These are phyloP conservation scores for Plasmodium billcollinsi DNA, from an alignment of 169 alveolate species.

Conservation along the genomic window DNA sequence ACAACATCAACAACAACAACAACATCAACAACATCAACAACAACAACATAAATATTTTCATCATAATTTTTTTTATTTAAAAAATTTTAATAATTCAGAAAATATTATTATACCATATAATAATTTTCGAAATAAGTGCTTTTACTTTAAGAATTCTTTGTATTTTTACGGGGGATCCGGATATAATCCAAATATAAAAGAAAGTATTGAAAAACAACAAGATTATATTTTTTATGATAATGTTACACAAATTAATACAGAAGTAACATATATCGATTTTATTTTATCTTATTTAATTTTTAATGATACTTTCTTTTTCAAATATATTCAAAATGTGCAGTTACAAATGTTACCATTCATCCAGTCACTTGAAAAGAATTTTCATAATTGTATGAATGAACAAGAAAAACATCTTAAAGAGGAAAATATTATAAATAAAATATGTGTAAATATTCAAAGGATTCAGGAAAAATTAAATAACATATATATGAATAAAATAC, in stretches of 20 bases:
- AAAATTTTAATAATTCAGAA: neutral
- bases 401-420: neutral
- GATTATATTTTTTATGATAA: slow-evolving; percentile 26
- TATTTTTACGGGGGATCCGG: slow-evolving; percentile 56
- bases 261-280: slow-evolving; percentile 1
- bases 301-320: slow-evolving; percentile 18
- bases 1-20: neutral
- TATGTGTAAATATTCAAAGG: neutral
- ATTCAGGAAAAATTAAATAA: slow-evolving; percentile 5
- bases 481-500: neutral
- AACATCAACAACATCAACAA: neutral
- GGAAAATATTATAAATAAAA: neutral
- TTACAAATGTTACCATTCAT: too few relatives aligned
- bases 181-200: neutral
- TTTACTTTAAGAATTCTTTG: slow-evolving; percentile 21
- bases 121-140: slow-evolving; percentile 38
- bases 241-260: slow-evolving; percentile 21
- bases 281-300: slow-evolving; percentile 10
- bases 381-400: neutral
- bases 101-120: slow-evolving; percentile 34
- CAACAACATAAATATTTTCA: slow-evolving; percentile 9
- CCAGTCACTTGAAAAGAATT: neutral
- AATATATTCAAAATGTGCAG: slow-evolving; percentile 14
- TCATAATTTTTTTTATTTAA: slow-evolving; percentile 19
- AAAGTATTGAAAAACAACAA: neutral